Evolutionary conservation across 2,329 filamentous ascomycete species (phyloP).

Genomic region (Paraphoma sp.): DNA sequence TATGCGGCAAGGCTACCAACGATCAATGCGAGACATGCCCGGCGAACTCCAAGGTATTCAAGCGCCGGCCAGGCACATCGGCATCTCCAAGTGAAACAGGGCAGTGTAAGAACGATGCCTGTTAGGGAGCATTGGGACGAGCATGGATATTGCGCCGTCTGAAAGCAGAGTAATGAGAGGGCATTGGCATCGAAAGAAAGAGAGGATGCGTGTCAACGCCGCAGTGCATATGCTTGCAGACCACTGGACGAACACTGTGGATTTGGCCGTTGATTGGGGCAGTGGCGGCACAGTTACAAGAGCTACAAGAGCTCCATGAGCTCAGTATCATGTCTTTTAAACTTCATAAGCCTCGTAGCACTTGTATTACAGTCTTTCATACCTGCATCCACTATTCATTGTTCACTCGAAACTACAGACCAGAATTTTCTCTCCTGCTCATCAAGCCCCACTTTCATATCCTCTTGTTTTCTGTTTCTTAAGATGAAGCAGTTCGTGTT

Average conservation of each 20-base stretch:
- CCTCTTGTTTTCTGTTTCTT: background rate
- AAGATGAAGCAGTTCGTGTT: slow-evolving; percentile 4
- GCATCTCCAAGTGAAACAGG: background rate
- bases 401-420: background rate
- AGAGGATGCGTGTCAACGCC: slow-evolving; percentile 2
- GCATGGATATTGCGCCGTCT: background rate
- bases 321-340: no score
- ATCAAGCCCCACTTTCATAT: background rate
- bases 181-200: slow-evolving; percentile 1
- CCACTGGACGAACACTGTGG: no score
- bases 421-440: background rate
- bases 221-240: slow-evolving; percentile 5
- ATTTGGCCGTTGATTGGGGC: no score
- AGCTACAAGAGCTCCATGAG: no score
- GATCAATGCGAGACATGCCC: background rate
- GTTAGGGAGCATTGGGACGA: background rate
- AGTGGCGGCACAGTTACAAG: no score
- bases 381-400: no score
- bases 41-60: background rate
- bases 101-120: background rate
- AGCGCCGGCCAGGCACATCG: slow-evolving; percentile 1
- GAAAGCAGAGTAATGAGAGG: background rate
- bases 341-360: no score
- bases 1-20: slow-evolving; percentile 1
- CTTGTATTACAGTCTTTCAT: no score